phyloP scores from a whole-genome alignment of 352 stramenopile genomes.

The Phytophthora constricta region DNA sequence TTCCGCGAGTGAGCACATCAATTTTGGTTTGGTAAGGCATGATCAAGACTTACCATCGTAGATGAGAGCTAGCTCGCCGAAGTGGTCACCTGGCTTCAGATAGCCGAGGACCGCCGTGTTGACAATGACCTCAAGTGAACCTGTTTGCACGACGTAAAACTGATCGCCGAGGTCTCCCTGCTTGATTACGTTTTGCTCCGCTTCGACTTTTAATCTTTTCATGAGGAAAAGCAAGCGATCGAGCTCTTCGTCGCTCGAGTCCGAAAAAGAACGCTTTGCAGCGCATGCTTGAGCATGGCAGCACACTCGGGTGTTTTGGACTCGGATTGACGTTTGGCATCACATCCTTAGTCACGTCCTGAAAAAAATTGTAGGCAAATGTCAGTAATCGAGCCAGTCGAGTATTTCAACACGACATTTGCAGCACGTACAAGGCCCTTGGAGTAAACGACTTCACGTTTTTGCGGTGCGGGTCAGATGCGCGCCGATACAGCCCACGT shows the following conservation, averaged over 20 bases:
- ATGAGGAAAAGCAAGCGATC: conserved; percentile 85
- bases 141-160: conserved; percentile 90
- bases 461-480: conserved; percentile 64
- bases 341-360: conserved; percentile 50
- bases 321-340: conserved; percentile 60
- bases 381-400: background rate
- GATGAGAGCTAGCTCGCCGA: conserved; percentile 93
- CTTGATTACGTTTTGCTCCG: conserved; percentile 91
- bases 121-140: conserved; percentile 75
- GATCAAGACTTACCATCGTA: conserved; percentile 60
- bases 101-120: conserved; percentile 63
- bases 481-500: conserved; percentile 54
- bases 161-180: conserved; percentile 92
- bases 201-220: conserved; percentile 59
- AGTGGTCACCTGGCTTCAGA: conserved; percentile 70
- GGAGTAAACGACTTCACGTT: conserved; percentile 79
- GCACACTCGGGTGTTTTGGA: conserved; percentile 61
- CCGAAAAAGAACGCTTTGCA: conserved; percentile 72
- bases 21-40: background rate
- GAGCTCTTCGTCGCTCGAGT: conserved; percentile 71
- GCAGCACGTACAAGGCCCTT: conserved; percentile 60
- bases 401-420: conserved; percentile 2
- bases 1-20: no score
- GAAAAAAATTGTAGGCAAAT: conserved; percentile 2
- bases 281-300: conserved; percentile 57